Base-by-base conservation (phyloP, 352 stramenopile species). In the Phytophthora palmivora region DNA sequence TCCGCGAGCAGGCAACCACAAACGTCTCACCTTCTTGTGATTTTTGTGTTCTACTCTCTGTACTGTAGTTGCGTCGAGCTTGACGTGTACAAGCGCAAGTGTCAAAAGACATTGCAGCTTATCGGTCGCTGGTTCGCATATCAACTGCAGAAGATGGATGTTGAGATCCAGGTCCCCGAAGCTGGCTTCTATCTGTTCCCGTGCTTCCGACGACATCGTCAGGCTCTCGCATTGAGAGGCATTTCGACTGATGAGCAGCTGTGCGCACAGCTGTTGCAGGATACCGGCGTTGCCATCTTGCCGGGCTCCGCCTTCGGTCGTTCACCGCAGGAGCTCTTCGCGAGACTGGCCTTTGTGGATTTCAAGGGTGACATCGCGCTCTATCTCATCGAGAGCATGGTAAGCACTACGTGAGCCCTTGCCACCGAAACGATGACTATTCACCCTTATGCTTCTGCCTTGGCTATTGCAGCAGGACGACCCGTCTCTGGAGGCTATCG, bases 281-380 rank as follows among this genome's bases (percentile, higher is more conserved):
- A 92, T 67, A 96, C 88, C 6, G 87, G 87, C 14, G 88, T 96
- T 12, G 88, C 88, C 39, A 89, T 96, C 42, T 68, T 96, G 8
- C 88, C 88, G 1, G 88, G 88, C 15, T 95, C 88, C 6, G 88
- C 76, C 26, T 96, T 96, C 53, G 88, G 88, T 11, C 82, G 88
- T n/a, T 71, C 69, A 9, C 77, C 82, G 1, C 67, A 88, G 15
- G 87, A 96, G 56, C 77, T 95, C 30, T 93, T 89, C 46, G 85
- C 81, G 21, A 85, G 88, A 0, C 73, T 96, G 32, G 88, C 88
- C 6, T 95, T 93, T 52, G 88, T 96, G 2, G 88, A 95, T 60
- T 96, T 96, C 47, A 94, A 95, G 58, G 88, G 88, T 48, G 88
- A 94, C 21, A 83, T 95, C 39, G 85, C 88, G 15, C 70, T 96